A percentile compares a stretch with the other conserved stretches of the same genome.
Conservation (phyloP, 768 basidiomycete genomes). For the Strobilomyces confusus region DNA sequence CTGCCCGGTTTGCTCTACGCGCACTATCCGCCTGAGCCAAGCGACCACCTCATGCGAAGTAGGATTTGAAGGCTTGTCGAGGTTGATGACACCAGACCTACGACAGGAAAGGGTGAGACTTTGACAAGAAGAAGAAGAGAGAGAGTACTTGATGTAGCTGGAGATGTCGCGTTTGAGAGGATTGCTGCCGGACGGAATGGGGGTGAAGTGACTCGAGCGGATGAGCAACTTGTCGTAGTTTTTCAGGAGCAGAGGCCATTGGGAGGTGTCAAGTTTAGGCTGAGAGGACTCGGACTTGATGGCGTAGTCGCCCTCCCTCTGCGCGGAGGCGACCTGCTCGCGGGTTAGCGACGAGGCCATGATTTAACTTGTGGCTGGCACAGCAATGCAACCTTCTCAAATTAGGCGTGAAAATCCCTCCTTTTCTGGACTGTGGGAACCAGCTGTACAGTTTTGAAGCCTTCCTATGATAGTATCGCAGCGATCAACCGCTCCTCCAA, state of each 20-base stretch:
- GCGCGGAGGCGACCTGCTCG: conserved; percentile 69
- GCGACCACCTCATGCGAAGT: conserved; percentile 99
- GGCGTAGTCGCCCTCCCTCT: conserved; percentile 68
- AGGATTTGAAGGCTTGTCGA: conserved; percentile 99
- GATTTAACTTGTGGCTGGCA: neutral
- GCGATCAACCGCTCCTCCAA: neutral
- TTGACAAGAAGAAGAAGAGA: neutral
- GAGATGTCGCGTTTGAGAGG: conserved; percentile 93
- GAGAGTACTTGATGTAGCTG: conserved; percentile 81
- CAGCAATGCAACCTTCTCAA: too few species aligned
- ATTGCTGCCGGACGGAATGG: conserved; percentile 90
- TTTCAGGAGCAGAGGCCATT: conserved; percentile 97
- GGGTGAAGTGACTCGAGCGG: conserved; percentile 96
- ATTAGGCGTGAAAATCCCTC: conserved; percentile 7
- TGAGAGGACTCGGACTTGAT: conserved; percentile 75
- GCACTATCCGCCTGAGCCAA: conserved; percentile 94
- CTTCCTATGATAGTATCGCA: neutral
- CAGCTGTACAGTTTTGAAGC: conserved; percentile 50
- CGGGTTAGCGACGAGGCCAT: conserved; percentile 43
- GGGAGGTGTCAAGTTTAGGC: conserved; percentile 86
- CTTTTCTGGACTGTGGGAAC: conserved; percentile 19
- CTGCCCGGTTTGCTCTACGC: conserved; percentile 98
- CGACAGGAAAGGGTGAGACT: conserved; percentile 2
- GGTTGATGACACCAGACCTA: conserved; percentile 97
- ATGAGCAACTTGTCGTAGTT: conserved; percentile 97